phyloP scores from a whole-genome alignment of 768 basidiomycete genomes.

The Lepiota venenata region DNA sequence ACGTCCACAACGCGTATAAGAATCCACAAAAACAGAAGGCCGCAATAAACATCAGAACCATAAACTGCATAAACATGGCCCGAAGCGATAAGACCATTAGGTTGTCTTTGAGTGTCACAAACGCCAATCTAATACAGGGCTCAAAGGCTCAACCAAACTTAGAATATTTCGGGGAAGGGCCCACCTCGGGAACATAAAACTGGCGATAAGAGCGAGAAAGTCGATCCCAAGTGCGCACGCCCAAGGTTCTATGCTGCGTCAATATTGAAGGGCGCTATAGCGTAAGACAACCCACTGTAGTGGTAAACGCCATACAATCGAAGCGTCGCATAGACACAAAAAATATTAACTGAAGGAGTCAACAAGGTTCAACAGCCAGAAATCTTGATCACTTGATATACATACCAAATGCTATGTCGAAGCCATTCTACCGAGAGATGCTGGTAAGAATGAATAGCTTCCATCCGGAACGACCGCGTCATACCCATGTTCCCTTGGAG shows the following conservation, averaged over 20 bases:
- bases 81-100: slow-evolving; percentile 80
- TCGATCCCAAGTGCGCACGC: slow-evolving; percentile 74
- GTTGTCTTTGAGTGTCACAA: slow-evolving; percentile 83
- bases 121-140: slow-evolving; percentile 60
- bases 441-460: slow-evolving; percentile 9
- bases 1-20: slow-evolving; percentile 92
- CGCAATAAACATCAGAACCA: slow-evolving; percentile 78
- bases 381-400: background rate
- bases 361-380: background rate
- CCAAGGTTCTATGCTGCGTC: slow-evolving; percentile 46
- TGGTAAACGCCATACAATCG: slow-evolving; percentile 77
- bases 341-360: slow-evolving; percentile 62
- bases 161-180: slow-evolving; percentile 1
- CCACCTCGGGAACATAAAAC: slow-evolving; percentile 85
- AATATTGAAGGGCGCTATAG: background rate
- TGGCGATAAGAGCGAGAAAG: slow-evolving; percentile 84
- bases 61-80: slow-evolving; percentile 92
- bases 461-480: slow-evolving; percentile 14
- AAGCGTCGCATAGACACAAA: slow-evolving; percentile 69
- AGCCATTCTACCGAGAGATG: slow-evolving; percentile 66
- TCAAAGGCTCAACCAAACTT: background rate
- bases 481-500: slow-evolving; percentile 83
- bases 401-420: slow-evolving; percentile 86
- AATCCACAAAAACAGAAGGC: slow-evolving; percentile 92
- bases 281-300: slow-evolving; percentile 41